These are phyloP conservation scores for Pseudogymnoascus pannorum DNA, from an alignment of 2,329 filamentous ascomycete genomes.

Conservation along the genomic window DNA sequence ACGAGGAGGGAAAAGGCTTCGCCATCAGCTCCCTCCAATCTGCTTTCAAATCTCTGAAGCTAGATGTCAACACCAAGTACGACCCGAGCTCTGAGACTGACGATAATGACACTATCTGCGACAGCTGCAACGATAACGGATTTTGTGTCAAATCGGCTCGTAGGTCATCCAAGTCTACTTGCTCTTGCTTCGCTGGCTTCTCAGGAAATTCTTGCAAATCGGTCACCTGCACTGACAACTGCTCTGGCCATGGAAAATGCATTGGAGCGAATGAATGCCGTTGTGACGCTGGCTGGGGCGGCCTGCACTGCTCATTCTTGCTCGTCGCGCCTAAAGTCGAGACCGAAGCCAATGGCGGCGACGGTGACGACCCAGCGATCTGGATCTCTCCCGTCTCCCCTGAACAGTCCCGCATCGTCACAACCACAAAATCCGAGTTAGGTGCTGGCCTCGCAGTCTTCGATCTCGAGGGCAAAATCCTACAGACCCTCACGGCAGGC, in stretches of 20 bases:
- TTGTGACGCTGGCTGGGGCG: slow-evolving; percentile 38
- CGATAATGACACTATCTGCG: neutral
- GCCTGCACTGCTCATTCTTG: slow-evolving; percentile 39
- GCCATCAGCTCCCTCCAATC: slow-evolving; percentile 33
- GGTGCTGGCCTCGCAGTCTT: slow-evolving; percentile 44
- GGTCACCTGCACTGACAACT: slow-evolving; percentile 35
- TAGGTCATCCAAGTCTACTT: slow-evolving; percentile 27
- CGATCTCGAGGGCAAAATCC: slow-evolving; percentile 39
- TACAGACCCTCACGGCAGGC: slow-evolving; percentile 38
- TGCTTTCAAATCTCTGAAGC: slow-evolving; percentile 28
- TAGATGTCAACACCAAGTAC: slow-evolving; percentile 34
- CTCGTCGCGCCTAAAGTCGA: slow-evolving; percentile 35
- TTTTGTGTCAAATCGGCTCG: neutral
- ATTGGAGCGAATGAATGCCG: slow-evolving; percentile 36
- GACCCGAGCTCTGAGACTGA: slow-evolving; percentile 19
- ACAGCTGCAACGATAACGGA: neutral
- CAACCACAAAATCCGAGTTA: slow-evolving; percentile 43
- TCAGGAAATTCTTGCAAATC: slow-evolving; percentile 29
- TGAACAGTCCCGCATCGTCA: slow-evolving; percentile 41
- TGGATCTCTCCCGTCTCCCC: slow-evolving; percentile 38
- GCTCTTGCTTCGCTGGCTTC: slow-evolving; percentile 40
- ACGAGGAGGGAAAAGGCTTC: slow-evolving; percentile 34
- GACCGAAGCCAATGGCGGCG: slow-evolving; percentile 37
- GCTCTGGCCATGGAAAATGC: slow-evolving; percentile 36
- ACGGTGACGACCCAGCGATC: slow-evolving; percentile 42